Evolutionary conservation across 192 early-diverging fungal genomes (phyloP).

Genomic region (Rhizophagus prolifer): DNA sequence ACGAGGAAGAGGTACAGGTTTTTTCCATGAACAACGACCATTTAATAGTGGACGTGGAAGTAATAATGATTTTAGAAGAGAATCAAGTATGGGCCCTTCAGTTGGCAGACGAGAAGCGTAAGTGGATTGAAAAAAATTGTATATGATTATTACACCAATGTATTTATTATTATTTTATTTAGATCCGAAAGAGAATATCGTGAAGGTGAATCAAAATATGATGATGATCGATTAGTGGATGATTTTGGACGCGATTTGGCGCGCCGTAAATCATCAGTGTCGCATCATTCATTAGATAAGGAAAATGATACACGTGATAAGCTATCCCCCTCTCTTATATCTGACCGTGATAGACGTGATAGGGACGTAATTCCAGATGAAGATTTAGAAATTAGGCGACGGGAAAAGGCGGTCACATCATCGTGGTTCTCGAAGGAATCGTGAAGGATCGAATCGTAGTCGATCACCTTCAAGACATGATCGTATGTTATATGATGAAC

Average conservation of each 20-base stretch:
- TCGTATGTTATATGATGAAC: neutral
- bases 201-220: slow-evolving; percentile 19
- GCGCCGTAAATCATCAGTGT: slow-evolving; percentile 18
- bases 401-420: neutral
- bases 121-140: neutral
- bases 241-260: slow-evolving; percentile 22
- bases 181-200: slow-evolving; percentile 1
- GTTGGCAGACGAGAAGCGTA: slow-evolving; percentile 1
- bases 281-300: neutral
- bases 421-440: neutral
- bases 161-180: neutral
- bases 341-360: slow-evolving; percentile 21
- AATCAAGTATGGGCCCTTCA: slow-evolving; percentile 3
- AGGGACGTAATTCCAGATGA: neutral
- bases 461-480: slow-evolving; percentile 13
- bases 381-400: slow-evolving; percentile 12
- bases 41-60: neutral
- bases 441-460: neutral
- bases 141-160: neutral
- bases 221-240: slow-evolving; percentile 17
- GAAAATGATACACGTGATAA: neutral
- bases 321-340: slow-evolving; percentile 10
- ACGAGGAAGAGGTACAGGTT: neutral
- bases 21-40: neutral
- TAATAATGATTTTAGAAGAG: slow-evolving; percentile 1